phyloP scores from a whole-genome alignment of 805 yeast genomes.

The Lachancea fermentati region DNA sequence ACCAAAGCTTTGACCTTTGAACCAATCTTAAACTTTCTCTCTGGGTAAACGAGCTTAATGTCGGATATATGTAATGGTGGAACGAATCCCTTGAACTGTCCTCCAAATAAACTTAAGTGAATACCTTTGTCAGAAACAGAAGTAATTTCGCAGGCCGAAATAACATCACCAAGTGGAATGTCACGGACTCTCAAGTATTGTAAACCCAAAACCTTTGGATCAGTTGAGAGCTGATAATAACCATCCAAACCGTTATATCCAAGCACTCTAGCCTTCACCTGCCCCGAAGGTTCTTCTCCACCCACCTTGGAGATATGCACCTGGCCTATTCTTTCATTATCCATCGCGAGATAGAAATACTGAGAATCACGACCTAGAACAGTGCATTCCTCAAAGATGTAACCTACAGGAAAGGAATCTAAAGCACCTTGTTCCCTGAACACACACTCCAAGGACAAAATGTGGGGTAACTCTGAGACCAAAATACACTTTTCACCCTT shows the following conservation, averaged over 20 bases:
- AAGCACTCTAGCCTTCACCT: constrained; percentile 71
- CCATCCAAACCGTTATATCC: constrained; percentile 67
- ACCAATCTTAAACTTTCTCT: constrained; percentile 85
- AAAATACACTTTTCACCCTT: constrained; percentile 53
- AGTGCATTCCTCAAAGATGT: constrained; percentile 45
- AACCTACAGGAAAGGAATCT: constrained; percentile 78
- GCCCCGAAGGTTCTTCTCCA: constrained; percentile 37
- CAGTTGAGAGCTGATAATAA: constrained; percentile 59
- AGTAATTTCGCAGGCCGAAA: constrained; percentile 53
- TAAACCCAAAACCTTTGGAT: constrained; percentile 56
- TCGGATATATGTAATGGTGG: constrained; percentile 78
- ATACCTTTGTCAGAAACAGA: constrained; percentile 59
- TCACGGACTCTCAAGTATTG: constrained; percentile 65
- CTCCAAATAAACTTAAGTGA: constrained; percentile 54
- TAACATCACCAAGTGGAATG: constrained; percentile 66
- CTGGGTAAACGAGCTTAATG: constrained; percentile 78
- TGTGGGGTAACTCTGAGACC: constrained; percentile 52
- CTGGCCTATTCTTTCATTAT: constrained; percentile 57
- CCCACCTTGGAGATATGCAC: constrained; percentile 72
- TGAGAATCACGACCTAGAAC: constrained; percentile 55
- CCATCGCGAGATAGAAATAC: constrained; percentile 53
- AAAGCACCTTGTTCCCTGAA: constrained; percentile 33
- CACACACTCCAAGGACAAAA: constrained; percentile 30
- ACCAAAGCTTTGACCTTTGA: constrained; percentile 73
- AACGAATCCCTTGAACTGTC: constrained; percentile 66